Evolutionary conservation across 345 rosid genomes (phyloP), one percentile per base, ranked within the genome.

Genomic region (Nephelium lappaceum): DNA sequence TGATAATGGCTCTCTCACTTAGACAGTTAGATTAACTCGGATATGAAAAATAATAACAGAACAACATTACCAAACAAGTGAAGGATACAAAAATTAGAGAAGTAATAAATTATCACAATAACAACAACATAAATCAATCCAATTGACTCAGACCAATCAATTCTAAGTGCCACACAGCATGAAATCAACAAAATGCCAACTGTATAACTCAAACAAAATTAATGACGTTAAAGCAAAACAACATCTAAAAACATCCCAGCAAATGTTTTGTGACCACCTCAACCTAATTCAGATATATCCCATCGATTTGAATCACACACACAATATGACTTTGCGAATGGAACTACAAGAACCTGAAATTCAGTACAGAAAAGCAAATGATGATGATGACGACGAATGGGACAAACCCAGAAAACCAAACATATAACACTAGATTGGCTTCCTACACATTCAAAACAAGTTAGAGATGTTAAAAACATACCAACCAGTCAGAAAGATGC

Each of bases 401-500:
- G 36, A 19, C 8, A 61, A 36, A 60, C 61, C 80, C 69, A 69
- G 45, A 67, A 69, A 61, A n/a, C n/a, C n/a, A n/a, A n/a, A 69
- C 61, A 27, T 43, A 69, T 36, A 11, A 21, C 55, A 69, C 11
- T n/a, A 60, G 24, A 41, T 11, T 36, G 62, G 10, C 9, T 67
- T 15, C 61, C 62, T 43, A 69, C 19, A 69, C 38, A 67, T 61
- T 58, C 41, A 27, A 61, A 47, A 45, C 25, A 51, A 36, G 14
- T 16, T 11, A 67, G 25, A 75, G 25, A 45, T 49, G 12, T 70
- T 23, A 0, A 71, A 63, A 62, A 51, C 70, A 38, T 53, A 78
- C 81, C 72, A 43, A 31, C 25, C 69, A n/a, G 27, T 51, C 38
- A 81, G 67, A 64, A 76, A 49, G 73, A 65, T 31, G 24, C 74